Percentiles rank a stretch among this genome's conserved stretches.
phyloP scores from a whole-genome alignment of 2,329 filamentous ascomycete genomes.

The Trichothecium sympodiale region DNA sequence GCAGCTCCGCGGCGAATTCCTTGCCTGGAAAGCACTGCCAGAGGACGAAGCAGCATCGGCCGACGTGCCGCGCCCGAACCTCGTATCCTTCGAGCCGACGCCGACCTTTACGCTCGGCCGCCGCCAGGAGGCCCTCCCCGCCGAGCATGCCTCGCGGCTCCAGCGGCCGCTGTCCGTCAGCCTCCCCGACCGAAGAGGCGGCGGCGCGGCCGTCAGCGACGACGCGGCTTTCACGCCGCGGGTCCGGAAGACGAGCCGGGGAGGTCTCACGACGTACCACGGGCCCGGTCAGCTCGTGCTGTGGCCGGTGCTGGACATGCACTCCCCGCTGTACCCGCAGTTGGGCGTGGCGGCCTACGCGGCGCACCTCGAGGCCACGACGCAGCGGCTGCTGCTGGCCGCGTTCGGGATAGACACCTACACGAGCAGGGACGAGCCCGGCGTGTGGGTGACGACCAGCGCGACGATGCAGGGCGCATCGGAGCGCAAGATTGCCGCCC shows the following conservation, averaged over 20 bases:
- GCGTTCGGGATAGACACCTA: slow-evolving; percentile 47
- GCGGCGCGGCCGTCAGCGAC: slow-evolving; percentile 15
- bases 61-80: slow-evolving; percentile 21
- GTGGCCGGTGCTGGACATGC: slow-evolving; percentile 85
- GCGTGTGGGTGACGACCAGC: slow-evolving; percentile 84
- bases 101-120: slow-evolving; percentile 88
- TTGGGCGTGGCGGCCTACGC: slow-evolving; percentile 70
- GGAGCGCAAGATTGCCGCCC: slow-evolving; percentile 70
- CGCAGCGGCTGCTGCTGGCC: slow-evolving; percentile 51
- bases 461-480: slow-evolving; percentile 9
- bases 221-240: slow-evolving; percentile 32
- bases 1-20: slow-evolving; percentile 1
- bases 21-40: slow-evolving; percentile 12
- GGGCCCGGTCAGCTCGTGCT: slow-evolving; percentile 85
- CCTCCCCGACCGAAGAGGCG: slow-evolving; percentile 3
- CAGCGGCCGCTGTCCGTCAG: slow-evolving; percentile 25
- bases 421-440: slow-evolving; percentile 63
- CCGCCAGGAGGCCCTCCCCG: slow-evolving; percentile 46
- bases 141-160: slow-evolving; percentile 33
- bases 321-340: slow-evolving; percentile 38
- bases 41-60: background rate
- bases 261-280: slow-evolving; percentile 90
- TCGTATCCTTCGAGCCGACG: slow-evolving; percentile 72
- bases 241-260: slow-evolving; percentile 65
- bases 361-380: slow-evolving; percentile 62